Percentiles rank a stretch among this genome's conserved stretches.
Conservation (phyloP, 2,329 filamentous ascomycete species). For the Cladosporium sp. region DNA sequence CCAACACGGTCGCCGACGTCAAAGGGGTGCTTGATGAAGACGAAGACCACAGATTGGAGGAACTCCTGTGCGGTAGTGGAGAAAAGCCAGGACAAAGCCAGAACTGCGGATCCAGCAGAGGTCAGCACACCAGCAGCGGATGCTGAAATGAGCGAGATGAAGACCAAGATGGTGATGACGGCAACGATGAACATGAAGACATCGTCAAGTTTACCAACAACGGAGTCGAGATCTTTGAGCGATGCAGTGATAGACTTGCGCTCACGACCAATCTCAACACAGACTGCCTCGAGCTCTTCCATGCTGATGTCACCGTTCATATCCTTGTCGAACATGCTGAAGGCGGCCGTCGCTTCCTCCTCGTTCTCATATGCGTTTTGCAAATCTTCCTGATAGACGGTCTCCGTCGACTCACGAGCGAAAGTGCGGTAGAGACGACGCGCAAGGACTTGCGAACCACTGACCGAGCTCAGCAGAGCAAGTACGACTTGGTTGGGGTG, state of each 20-base stretch:
- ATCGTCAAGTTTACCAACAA: conserved; percentile 82
- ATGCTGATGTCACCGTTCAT: conserved; percentile 95
- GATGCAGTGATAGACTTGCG: conserved; percentile 94
- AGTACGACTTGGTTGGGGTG: conserved; percentile 82
- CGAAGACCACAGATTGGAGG: conserved; percentile 87
- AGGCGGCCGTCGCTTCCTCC: conserved; percentile 84
- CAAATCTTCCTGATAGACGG: conserved; percentile 72
- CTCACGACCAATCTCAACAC: conserved; percentile 89
- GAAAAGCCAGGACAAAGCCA: conserved; percentile 89
- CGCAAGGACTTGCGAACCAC: conserved; percentile 75
- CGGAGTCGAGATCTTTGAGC: conserved; percentile 89
- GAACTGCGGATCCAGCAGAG: conserved; percentile 78
- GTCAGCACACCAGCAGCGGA: conserved; percentile 89
- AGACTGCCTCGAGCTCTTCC: conserved; percentile 88
- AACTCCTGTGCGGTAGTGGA: conserved; percentile 92
- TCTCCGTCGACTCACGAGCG: conserved; percentile 67
- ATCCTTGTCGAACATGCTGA: conserved; percentile 91
- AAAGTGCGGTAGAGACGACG: conserved; percentile 85
- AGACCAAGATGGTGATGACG: conserved; percentile 76
- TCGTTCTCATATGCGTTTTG: conserved; percentile 71
- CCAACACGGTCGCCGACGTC: conserved; percentile 92
- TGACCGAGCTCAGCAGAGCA: conserved; percentile 66
- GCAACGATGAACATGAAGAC: conserved; percentile 84
- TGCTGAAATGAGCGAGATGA: conserved; percentile 82
- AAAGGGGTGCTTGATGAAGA: conserved; percentile 96